Percentiles rank a stretch among this genome's conserved stretches.
These are phyloP conservation scores for Neonectria sp. DNA, from an alignment of 2,329 filamentous ascomycete genomes.

Conservation along the genomic window DNA sequence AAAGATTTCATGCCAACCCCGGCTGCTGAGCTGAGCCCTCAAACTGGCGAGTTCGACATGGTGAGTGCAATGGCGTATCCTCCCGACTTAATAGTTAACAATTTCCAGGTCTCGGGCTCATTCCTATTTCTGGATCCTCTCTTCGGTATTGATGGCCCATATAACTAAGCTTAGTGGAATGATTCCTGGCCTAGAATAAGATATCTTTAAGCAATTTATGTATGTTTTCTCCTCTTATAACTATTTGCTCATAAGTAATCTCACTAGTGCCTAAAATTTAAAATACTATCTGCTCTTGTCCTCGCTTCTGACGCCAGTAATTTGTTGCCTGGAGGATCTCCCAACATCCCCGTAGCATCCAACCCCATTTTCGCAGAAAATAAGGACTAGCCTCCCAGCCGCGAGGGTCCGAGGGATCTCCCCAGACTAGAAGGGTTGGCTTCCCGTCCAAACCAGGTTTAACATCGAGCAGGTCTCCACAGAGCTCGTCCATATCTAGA, in stretches of 20 bases:
- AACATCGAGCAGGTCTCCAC: constrained; percentile 6
- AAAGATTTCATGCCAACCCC: background rate
- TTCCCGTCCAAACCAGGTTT: background rate
- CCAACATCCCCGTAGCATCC: background rate
- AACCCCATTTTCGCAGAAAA: constrained; percentile 12
- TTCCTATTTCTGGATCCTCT: background rate
- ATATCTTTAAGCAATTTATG: background rate
- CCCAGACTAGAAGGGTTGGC: constrained; percentile 14
- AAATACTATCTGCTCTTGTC: background rate
- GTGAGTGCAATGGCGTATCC: background rate
- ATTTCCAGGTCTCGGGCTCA: background rate
- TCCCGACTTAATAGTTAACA: background rate
- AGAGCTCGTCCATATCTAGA: constrained; percentile 2
- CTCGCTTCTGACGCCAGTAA: constrained; percentile 8
- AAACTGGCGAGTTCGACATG: background rate
- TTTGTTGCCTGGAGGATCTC: constrained; percentile 12
- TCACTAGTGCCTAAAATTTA: no score
- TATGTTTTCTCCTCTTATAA: background rate
- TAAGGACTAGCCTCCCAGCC: constrained; percentile 3
- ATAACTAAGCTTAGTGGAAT: background rate
- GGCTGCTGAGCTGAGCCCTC: background rate
- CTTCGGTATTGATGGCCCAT: background rate
- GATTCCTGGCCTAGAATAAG: background rate
- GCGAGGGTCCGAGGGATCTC: constrained; percentile 3
- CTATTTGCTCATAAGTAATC: no score